A percentile compares a stretch with the other conserved stretches of the same genome.
These are phyloP conservation scores for Candida chauliodis DNA, from an alignment of 805 yeast genomes.

Conservation along the genomic window DNA sequence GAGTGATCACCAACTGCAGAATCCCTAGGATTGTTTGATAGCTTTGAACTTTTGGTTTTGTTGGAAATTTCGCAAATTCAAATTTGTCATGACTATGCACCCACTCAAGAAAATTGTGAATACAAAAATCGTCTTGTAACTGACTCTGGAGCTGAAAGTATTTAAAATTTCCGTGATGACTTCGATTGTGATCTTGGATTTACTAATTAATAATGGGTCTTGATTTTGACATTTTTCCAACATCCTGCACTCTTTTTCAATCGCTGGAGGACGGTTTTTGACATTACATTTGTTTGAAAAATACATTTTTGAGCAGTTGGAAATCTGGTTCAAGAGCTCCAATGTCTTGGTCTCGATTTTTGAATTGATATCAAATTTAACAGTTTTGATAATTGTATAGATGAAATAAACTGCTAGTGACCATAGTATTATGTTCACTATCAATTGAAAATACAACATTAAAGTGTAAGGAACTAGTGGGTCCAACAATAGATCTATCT, in stretches of 20 bases:
- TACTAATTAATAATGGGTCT: constrained; percentile 66
- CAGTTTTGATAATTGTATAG: constrained; percentile 49
- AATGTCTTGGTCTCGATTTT: constrained; percentile 62
- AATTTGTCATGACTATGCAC: constrained; percentile 5
- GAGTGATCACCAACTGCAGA: no score
- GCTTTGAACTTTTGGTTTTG: background rate
- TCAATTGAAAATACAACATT: constrained; percentile 60
- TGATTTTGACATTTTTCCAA: constrained; percentile 84
- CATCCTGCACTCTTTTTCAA: constrained; percentile 62
- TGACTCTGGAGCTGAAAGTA: constrained; percentile 68
- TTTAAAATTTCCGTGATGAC: constrained; percentile 80
- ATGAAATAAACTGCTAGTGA: constrained; percentile 50
- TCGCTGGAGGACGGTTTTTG: constrained; percentile 54
- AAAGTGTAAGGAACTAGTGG: constrained; percentile 54
- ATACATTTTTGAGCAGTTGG: constrained; percentile 67
- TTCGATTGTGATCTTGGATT: constrained; percentile 73
- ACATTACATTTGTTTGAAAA: constrained; percentile 68
- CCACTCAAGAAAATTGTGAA: background rate
- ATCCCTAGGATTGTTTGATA: no score
- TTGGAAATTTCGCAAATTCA: constrained; percentile 4
- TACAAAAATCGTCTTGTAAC: constrained; percentile 49
- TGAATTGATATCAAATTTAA: constrained; percentile 65
- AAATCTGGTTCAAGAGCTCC: constrained; percentile 60
- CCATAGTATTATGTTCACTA: constrained; percentile 53
- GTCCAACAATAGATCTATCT: constrained; percentile 18